Evolutionary conservation across 148 eudicot species (phyloP), one percentile per base, ranked within the genome.

Genomic region (Suaeda aralocaspica): DNA sequence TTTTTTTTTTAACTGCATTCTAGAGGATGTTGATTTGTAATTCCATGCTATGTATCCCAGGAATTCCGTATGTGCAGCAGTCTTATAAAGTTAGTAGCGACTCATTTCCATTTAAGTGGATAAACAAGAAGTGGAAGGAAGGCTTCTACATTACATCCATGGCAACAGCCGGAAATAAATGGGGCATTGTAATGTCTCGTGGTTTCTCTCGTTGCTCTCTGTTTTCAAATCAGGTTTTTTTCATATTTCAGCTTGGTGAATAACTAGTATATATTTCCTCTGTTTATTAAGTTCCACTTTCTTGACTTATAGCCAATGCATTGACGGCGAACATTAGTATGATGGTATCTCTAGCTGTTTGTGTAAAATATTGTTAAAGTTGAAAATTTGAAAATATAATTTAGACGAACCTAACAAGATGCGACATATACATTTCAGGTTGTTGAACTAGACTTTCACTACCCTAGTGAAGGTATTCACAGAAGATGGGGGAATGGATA

Each of bases 161-260:
- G 98, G 92, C 92, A 55, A 93, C 98, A 30, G 89, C 96, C 52
- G 95, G 88, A 74, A 84, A 72, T 76, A 80, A 84, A 79, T 93
- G 96, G 98, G 98, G 84, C 46, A 79, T 93, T 78, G 95, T 93
- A 15, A 90, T 93, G 98, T 90, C 96, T 66, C 96, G 96, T 53
- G 89, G 95, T 28, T 77, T 87, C 46, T 34, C 58, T 5, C 41
- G 64, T 59, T 28, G 6, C 29, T 31, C 42, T 15, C 46, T 62
- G 21, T 62, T 12, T 59, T 36, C 48, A 62, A 36, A 42, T 16
- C 66, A 62, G 66, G 66, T 62, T 21, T 59, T 31, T 59, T 3
- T 29, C 42, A 9, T 30, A 59, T 33, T 59, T 18, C 41, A 5
- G 21, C 21, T 31, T 0, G 30, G 42, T 30, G 42, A 31, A 22